Conservation (phyloP, 768 basidiomycete species). For the Scleroderma citrinum region DNA sequence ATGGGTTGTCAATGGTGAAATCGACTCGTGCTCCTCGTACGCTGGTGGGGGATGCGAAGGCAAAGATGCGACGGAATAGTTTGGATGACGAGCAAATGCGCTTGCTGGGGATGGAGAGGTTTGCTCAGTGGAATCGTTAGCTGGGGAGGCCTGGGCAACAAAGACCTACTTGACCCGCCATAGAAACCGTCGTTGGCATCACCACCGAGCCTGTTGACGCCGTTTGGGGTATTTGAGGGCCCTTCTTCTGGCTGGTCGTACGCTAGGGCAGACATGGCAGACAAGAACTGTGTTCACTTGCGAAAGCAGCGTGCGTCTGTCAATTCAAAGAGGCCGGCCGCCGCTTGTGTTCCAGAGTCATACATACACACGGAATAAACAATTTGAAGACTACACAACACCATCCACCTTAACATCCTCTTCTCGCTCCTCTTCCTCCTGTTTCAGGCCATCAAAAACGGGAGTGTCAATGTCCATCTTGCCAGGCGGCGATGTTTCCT, state of each 20-base stretch:
- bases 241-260: constrained; percentile 21
- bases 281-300: no score
- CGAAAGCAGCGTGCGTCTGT: no score
- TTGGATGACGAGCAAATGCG: constrained; percentile 38
- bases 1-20: constrained; percentile 31
- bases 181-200: constrained; percentile 13
- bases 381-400: background rate
- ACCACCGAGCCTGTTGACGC: background rate
- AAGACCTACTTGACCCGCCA: constrained; percentile 16
- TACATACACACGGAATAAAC: constrained; percentile 6
- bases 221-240: background rate
- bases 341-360: no score
- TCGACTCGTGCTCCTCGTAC: constrained; percentile 23
- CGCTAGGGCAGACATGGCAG: constrained; percentile 25
- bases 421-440: constrained; percentile 6
- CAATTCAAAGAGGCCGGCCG: no score
- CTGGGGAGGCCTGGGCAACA: background rate
- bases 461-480: constrained; percentile 6
- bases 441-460: constrained; percentile 4
- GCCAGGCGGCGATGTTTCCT: constrained; percentile 10
- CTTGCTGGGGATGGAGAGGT: constrained; percentile 9
- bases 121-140: constrained; percentile 6
- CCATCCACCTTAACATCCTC: constrained; percentile 1
- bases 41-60: constrained; percentile 33
- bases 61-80: constrained; percentile 44